Base-by-base conservation (phyloP, 1,284 basidiomycete species). In the Retiboletus flavoniger region DNA sequence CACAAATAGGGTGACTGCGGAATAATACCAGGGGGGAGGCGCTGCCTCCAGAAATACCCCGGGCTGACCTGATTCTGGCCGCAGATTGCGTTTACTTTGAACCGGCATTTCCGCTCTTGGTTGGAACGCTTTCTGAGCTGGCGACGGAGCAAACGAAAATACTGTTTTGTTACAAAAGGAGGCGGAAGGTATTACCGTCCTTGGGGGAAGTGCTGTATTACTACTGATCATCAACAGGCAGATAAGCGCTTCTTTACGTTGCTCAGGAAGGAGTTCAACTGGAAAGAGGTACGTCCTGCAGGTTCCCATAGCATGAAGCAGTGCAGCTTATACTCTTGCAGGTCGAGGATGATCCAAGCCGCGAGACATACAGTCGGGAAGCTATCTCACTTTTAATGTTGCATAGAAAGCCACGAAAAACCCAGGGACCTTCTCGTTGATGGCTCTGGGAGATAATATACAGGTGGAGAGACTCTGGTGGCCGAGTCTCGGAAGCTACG, bases 51-150 rank as follows among this genome's bases (percentile, higher is more conserved):
- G 65, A 71, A 19, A 72, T 84, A 16, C 66, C 70, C 21, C 69
- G 59, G 16, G 80, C 85, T 7, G 83, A 92, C 61, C 58, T 96
- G 26, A 78, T 95, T 53, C 78, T 95, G 7, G 91, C 90, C 1
- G 93, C 93, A 1, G 95, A 98, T 68, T 98, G 95, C 65, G 93
- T 98, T 6, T 98, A 98, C 73, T 93, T 93, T 62, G 95, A 97
- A 73, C 90, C 91, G n/a, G 89, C 93, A 0, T 98, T 97, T 65
- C 89, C 93, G 3, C 80, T 95, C 14, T 81, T 98, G 1, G 89
- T 95, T 1, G 72, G 87, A 60, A 96, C 94, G 0, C 77, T 98
- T 47, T 78, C 75, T 34, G 82, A 87, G 40, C 80, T 97, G 17
- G 75, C 79, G 3, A 70, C 67, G 2, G 77, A 77, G 49, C 71